Evolutionary conservation across 2,329 filamentous ascomycete genomes (phyloP), one percentile per base, ranked within the genome.

Genomic region (Acephala macrosclerotiorum): DNA sequence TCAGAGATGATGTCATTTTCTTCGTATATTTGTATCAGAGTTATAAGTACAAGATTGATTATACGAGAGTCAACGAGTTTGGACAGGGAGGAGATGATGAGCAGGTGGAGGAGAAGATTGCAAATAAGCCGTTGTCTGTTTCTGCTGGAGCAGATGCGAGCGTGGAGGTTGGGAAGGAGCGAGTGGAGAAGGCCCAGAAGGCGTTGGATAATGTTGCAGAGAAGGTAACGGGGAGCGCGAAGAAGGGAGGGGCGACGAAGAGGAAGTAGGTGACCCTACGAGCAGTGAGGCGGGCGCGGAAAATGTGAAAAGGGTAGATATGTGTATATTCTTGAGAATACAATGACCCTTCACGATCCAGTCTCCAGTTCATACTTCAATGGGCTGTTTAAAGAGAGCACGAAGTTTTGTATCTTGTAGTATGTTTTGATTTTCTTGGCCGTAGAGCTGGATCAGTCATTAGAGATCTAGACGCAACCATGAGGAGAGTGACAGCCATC

Each of bases 11-110:
- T 76, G 85, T 99, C 71, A 98, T 99, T 77, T 99, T 99, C 85
- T 99, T 99, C 77, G 85, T 99, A 66, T 99, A 97, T 81, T 74
- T 99, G 3, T 99, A 99, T 80, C 96, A 99, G 82, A 88, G 90
- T 67, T 99, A 89, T 87, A 91, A 91, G 62, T 99, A 99, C 84
- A 93, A 91, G 81, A 85, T 96, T 68, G 96, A 99, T 79, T 96
- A 95, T 81, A 90, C 86, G 12, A 89, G 96, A 68, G 91, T 99
- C 76, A 99, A 99, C 79, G 96, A 99, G 80, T 99, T 98, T 77
- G 96, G 96, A 9, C 96, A 98, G 83, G 96, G 95, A 40, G 96
- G 96, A n/a, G 95, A 96, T n/a, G 91, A 93, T 29, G 92, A 94
- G 25, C 86, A 88, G 58, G 83, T 85, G 67, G 85, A 83, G 63